A percentile compares a stretch with the other conserved stretches of the same genome.
Conservation (phyloP, 495 filamentous ascomycete species). For the Penicillium maclennaniae region DNA sequence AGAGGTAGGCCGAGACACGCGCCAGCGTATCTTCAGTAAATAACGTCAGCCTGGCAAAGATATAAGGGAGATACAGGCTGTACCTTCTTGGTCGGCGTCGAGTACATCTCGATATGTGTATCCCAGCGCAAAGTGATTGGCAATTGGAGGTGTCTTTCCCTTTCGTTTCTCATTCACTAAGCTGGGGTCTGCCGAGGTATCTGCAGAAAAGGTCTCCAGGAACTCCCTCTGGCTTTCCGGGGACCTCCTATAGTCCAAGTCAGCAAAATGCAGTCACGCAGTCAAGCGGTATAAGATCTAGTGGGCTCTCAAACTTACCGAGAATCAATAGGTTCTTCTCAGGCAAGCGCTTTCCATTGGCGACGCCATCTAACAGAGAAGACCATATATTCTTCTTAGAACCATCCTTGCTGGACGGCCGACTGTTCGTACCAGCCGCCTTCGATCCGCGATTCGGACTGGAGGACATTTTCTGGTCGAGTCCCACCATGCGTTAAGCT, state of each 20-base stretch:
- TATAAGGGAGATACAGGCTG: background rate
- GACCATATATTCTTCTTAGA: conserved; percentile 91
- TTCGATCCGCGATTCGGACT: conserved; percentile 37
- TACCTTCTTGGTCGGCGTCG: conserved; percentile 92
- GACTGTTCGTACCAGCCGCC: conserved; percentile 39
- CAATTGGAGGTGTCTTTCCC: conserved; percentile 70
- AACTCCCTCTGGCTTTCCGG: conserved; percentile 86
- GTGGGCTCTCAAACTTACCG: conserved; percentile 47
- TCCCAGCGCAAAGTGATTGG: conserved; percentile 88
- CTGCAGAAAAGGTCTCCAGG: conserved; percentile 71
- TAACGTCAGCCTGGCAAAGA: background rate
- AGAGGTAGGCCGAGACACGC: conserved; percentile 84
- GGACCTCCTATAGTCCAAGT: conserved; percentile 60
- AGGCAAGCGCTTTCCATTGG: conserved; percentile 83
- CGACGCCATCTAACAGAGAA: conserved; percentile 84
- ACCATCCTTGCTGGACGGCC: conserved; percentile 64
- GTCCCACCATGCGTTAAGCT: conserved; percentile 34
- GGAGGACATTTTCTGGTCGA: conserved; percentile 42
- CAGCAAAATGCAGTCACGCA: conserved; percentile 13
- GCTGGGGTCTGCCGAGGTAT: conserved; percentile 46
- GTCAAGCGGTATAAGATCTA: background rate
- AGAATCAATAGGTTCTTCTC: conserved; percentile 89
- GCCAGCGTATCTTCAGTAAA: conserved; percentile 70
- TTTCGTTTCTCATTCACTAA: conserved; percentile 57
- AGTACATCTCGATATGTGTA: conserved; percentile 95